Evolutionary conservation across 306 rosid species (phyloP), one percentile per base, ranked within the genome.

Genomic region (Dryas alaskensis): DNA sequence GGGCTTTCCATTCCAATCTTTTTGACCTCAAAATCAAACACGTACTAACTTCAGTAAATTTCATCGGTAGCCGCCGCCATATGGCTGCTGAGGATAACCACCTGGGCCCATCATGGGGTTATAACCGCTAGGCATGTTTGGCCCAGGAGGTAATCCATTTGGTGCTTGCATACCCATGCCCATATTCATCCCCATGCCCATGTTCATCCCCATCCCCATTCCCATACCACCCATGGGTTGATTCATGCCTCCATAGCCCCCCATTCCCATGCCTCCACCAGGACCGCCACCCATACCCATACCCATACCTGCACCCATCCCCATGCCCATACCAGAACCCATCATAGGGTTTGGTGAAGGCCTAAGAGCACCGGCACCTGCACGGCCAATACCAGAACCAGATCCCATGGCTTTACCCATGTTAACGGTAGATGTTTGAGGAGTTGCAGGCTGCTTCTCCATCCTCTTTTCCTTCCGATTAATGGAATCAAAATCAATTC

Each of bases 321-420:
- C 90, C 86, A 82, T 73, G 0, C 92, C 88, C 69, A 86, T 78
- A 49, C 88, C 89, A 2, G 92, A 74, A 75, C 92, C 93, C 86
- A 84, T 78, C 96, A 87, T 83, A 4, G 79, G 59, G 62, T 82
- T 92, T 73, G 77, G 54, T 17, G 85, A 69, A 63, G 90, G 62
- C 84, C 98, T 87, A 46, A 95, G 83, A 27, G 78, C 84, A 80
- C 92, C 51, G 0, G 92, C 99, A 79, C 89, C 96, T 1, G 87
- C 89, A 48, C 96, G 96, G 51, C 99, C 99, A 39, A 90, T 71
- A 67, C 99, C 99, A 39, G 99, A 90, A 73, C 98, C 98, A 10
- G 99, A 87, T 76, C 99, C 99, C 99, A 95, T 95, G 59, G 99
- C 99, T 82, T 88, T 95, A 59, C 99, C 99, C 99, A 95, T 95